Evolutionary conservation across 2,329 filamentous ascomycete species (phyloP), one percentile per base, ranked within the genome.

Genomic region (Didymella glomerata): DNA sequence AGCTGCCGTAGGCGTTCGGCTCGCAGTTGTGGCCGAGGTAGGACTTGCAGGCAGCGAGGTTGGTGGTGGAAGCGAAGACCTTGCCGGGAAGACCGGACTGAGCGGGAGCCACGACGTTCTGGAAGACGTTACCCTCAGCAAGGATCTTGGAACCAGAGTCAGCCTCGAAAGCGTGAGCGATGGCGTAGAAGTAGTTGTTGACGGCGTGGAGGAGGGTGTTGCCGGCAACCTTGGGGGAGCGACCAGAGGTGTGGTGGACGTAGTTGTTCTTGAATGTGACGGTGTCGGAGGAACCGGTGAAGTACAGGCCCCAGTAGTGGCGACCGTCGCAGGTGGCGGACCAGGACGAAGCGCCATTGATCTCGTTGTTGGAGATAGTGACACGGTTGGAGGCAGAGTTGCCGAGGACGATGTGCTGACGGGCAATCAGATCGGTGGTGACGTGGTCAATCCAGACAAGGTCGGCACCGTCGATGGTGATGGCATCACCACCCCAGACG

Each of bases 181-280:
- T 83, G 68, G 82, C 79, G 70, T 84, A 80, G 78, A 80, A 87
- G 81, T 84, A 86, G 80, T 87, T 88, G 82, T 87, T 87, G 71
- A 86, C 83, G 41, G 83, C 83, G 74, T 88, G 86, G 52, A 88
- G 77, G 44, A 86, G 80, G 54, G 85, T 85, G 72, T 84, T 84
- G 20, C 79, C 80, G 54, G 75, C 78, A 22, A 88, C 78, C 78
- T 87, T 87, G 65, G 85, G 86, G 13, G 78, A 77, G 52, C 86
- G 84, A 56, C 85, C 86, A 13, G 80, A 82, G 48, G 82, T 83
- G 74, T 85, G 79, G 80, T 86, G 83, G 69, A 88, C 78, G 77
- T 86, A 87, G 80, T 88, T 88, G 64, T 80, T 79, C 78, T 86
- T 84, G 70, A 88, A 68, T 62, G 86, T 88, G 68, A 87, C 78